Evolutionary conservation across 2,329 filamentous ascomycete genomes (phyloP).

Genomic region (Aspergillus piperis): DNA sequence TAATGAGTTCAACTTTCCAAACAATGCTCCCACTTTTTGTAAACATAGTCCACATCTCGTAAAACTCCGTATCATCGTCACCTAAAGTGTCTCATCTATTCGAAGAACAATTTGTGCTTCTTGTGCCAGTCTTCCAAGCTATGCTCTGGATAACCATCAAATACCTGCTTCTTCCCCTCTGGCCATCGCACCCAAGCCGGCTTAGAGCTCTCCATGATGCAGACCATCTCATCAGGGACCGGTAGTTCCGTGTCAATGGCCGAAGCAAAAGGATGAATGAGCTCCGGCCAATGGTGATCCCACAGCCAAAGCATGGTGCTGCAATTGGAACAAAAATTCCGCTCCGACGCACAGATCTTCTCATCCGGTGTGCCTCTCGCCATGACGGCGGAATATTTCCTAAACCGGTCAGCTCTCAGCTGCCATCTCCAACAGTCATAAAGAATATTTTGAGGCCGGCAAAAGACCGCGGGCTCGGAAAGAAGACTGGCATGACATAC

Average conservation of each 20-base stretch:
- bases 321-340: conserved; percentile 52
- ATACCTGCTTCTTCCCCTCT: conserved; percentile 49
- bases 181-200: conserved; percentile 51
- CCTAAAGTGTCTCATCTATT: conserved; percentile 9
- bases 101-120: conserved; percentile 39
- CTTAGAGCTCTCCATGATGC: conserved; percentile 47
- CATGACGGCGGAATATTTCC: conserved; percentile 50
- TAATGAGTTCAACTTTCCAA: background rate
- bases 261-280: conserved; percentile 53
- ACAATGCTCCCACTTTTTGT: background rate
- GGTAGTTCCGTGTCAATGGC: conserved; percentile 52
- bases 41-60: conserved; percentile 6
- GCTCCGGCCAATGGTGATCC: conserved; percentile 50
- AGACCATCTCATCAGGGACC: conserved; percentile 50
- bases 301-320: conserved; percentile 52
- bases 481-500: conserved; percentile 28
- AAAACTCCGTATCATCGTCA: background rate
- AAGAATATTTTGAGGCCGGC: background rate
- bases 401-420: background rate
- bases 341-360: conserved; percentile 44
- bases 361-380: conserved; percentile 45
- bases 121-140: conserved; percentile 52
- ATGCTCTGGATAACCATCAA: conserved; percentile 40
- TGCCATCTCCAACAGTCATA: background rate
- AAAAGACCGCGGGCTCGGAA: background rate